Evolutionary conservation across 1,284 basidiomycete species (phyloP).

Genomic region (Melampsora americana): DNA sequence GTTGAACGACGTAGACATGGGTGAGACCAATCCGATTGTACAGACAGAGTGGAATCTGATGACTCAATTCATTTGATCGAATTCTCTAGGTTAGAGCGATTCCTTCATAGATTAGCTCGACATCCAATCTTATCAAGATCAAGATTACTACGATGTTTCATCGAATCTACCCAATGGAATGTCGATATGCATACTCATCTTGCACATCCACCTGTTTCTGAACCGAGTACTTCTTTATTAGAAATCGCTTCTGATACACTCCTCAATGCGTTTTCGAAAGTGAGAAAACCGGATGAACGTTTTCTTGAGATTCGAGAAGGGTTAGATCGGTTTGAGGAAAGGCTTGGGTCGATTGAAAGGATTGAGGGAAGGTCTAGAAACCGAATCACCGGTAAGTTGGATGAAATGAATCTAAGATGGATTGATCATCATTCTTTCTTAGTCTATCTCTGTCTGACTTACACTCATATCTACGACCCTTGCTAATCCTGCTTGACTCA

Average conservation of each 20-base stretch:
- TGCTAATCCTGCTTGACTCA: not conserved
- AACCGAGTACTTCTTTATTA: slow-evolving; percentile 72
- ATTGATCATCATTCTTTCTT: slow-evolving; percentile 64
- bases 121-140: slow-evolving; percentile 94
- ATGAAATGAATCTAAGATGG: slow-evolving; percentile 68
- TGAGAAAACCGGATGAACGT: slow-evolving; percentile 92
- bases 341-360: slow-evolving; percentile 73
- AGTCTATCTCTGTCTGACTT: not conserved
- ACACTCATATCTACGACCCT: not conserved
- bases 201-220: slow-evolving; percentile 77
- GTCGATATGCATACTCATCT: slow-evolving; percentile 93
- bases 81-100: slow-evolving; percentile 75
- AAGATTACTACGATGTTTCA: slow-evolving; percentile 81
- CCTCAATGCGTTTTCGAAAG: slow-evolving; percentile 87
- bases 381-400: slow-evolving; percentile 54
- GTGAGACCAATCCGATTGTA: slow-evolving; percentile 59
- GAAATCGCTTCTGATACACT: slow-evolving; percentile 94
- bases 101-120: slow-evolving; percentile 80
- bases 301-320: slow-evolving; percentile 85
- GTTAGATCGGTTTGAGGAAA: slow-evolving; percentile 93
- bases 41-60: not conserved
- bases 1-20: slow-evolving; percentile 85
- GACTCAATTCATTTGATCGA: not conserved
- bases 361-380: slow-evolving; percentile 57
- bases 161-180: slow-evolving; percentile 96